phyloP scores from a whole-genome alignment of 192 early-diverging fungal genomes.

The Coemansia sp. region DNA sequence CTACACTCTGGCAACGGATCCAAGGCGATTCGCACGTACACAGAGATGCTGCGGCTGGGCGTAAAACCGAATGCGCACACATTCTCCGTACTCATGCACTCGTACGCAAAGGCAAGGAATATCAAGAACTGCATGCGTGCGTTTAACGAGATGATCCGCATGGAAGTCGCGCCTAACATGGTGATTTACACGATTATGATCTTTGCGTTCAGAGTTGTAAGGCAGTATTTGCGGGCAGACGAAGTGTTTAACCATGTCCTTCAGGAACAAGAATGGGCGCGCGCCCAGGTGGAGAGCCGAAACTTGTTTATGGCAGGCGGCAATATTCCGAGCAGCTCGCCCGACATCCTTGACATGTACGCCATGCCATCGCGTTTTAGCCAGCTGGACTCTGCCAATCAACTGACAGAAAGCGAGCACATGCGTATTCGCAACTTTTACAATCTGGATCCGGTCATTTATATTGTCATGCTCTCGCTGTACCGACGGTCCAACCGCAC shows the following conservation, averaged over 20 bases:
- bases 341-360: constrained; percentile 32
- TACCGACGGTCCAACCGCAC: constrained; percentile 24
- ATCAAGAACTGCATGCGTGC: constrained; percentile 65
- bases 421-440: constrained; percentile 39
- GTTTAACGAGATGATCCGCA: constrained; percentile 61
- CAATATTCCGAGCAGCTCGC: constrained; percentile 1
- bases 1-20: constrained; percentile 57
- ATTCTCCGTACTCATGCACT: constrained; percentile 76
- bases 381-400: constrained; percentile 1
- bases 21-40: constrained; percentile 71
- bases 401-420: constrained; percentile 15
- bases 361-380: background rate
- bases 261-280: constrained; percentile 38
- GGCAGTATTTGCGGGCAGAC: constrained; percentile 26
- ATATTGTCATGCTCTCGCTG: constrained; percentile 51
- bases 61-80: constrained; percentile 74
- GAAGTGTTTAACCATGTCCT: constrained; percentile 38
- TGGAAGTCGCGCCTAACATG: constrained; percentile 42
- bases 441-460: constrained; percentile 48
- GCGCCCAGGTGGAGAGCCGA: background rate
- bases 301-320: background rate
- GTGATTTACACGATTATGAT: constrained; percentile 53
- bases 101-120: constrained; percentile 72
- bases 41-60: constrained; percentile 77
- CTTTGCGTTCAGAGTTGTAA: constrained; percentile 26